Percentiles rank a stretch among this genome's conserved stretches.
phyloP scores from a whole-genome alignment of 257 asterid genomes.

The Jacaranda mimosifolia region DNA sequence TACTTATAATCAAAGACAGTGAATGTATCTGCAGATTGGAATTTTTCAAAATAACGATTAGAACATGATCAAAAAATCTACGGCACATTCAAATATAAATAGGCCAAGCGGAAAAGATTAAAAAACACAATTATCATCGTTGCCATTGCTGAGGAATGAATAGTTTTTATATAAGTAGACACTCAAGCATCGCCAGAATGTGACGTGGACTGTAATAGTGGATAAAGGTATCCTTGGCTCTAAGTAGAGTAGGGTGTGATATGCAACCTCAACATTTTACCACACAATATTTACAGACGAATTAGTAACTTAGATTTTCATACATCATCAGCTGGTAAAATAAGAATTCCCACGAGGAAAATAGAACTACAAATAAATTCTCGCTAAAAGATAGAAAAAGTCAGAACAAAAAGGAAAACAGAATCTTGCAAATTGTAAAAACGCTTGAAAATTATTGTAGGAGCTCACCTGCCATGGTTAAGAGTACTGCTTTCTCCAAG shows the following conservation, averaged over 20 bases:
- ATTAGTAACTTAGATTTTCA: slow-evolving; percentile 5
- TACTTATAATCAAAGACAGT: slow-evolving; percentile 8
- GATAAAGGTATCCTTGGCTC: neutral
- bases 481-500: neutral
- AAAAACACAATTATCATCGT: neutral
- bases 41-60: slow-evolving; percentile 13
- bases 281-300: neutral
- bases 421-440: neutral
- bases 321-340: slow-evolving; percentile 16
- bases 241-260: neutral
- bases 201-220: neutral
- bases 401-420: neutral
- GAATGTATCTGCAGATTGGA: slow-evolving; percentile 26
- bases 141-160: neutral
- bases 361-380: no score
- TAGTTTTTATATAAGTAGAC: neutral
- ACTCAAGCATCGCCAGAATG: neutral
- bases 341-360: no score
- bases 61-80: slow-evolving; percentile 16
- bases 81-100: neutral
- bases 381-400: no score
- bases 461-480: slow-evolving; percentile 10
- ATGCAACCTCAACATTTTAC: slow-evolving; percentile 8
- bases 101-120: neutral
- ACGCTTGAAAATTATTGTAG: neutral